Evolutionary conservation across 805 yeast species (phyloP), one percentile per base, ranked within the genome.

Genomic region (Cyberlindnera lachancei): DNA sequence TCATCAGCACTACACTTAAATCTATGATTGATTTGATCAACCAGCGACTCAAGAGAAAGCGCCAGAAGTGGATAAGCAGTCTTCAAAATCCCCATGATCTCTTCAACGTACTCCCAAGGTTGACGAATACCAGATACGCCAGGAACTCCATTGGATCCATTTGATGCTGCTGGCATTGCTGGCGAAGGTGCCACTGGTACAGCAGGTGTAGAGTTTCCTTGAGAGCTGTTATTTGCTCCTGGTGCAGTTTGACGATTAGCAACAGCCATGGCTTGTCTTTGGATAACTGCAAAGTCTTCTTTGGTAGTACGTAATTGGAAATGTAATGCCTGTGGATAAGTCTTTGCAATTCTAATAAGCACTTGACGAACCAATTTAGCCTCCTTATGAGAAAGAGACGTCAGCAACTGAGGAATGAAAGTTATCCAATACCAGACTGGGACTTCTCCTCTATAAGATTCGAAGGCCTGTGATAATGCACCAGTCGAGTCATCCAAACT

Each of bases 361-460:
- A 92, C 82, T 47, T 79, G 87, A 39, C 95, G 79, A 3, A 90
- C 96, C 55, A 87, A 67, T 35, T 75, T 71, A 0, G 96, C 97
- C 54, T 92, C 97, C 46, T 77, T 81, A 46, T 87, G 95, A 2
- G 96, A 84, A 38, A 92, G 64, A 0, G 95, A 79, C 0, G 96
- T 80, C 45, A 92, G 64, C 38, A 92, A 65, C 58, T 94, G 98
- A 3, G 98, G 98, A 44, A 92, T 87, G 50, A 82, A 92, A 0
- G 97, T 86, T 27, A 92, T 86, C 97, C 97, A 92, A 56, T 90
- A 90, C 99, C 99, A 92, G 3, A 90, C 95, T 5, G 99, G 98
- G 25, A 86, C 86, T 42, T 94, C 99, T 15, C 97, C 96, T 41
- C 88, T 74, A 55, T 85, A 92, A 30, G 82, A 77, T 35, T 87